Evolutionary conservation across 768 basidiomycete genomes (phyloP).

Genomic region (Pisolithus tinctorius): DNA sequence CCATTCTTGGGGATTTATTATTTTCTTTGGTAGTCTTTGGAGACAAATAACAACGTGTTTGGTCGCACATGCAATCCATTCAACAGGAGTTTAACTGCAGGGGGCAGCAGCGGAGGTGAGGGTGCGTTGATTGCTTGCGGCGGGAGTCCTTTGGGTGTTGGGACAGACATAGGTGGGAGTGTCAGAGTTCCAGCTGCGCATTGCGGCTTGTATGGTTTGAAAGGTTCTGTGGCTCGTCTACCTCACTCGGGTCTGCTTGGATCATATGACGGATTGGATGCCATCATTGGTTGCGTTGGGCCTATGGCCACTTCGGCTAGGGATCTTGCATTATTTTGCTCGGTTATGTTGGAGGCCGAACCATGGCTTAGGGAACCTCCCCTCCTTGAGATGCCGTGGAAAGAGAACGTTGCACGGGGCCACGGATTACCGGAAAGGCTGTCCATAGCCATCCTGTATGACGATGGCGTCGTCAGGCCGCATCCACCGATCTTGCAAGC

Average conservation of each 20-base stretch:
- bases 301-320: slow-evolving; percentile 43
- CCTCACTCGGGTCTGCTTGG: slow-evolving; percentile 45
- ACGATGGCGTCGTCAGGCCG: slow-evolving; percentile 44
- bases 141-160: slow-evolving; percentile 35
- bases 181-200: slow-evolving; percentile 36
- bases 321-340: slow-evolving; percentile 44
- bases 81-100: slow-evolving; percentile 37
- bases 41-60: slow-evolving; percentile 44
- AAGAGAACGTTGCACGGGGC: slow-evolving; percentile 32
- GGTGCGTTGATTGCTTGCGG: slow-evolving; percentile 37
- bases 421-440: slow-evolving; percentile 34
- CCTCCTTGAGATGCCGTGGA: slow-evolving; percentile 47
- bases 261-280: slow-evolving; percentile 49
- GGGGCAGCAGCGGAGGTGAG: slow-evolving; percentile 46
- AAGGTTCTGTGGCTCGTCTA: slow-evolving; percentile 43
- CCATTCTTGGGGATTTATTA: slow-evolving; percentile 4
- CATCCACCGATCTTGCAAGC: slow-evolving; percentile 42
- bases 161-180: slow-evolving; percentile 46
- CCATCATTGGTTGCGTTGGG: slow-evolving; percentile 43
- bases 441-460: slow-evolving; percentile 41
- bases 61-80: slow-evolving; percentile 70
- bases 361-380: slow-evolving; percentile 42
- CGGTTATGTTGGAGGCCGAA: slow-evolving; percentile 37
- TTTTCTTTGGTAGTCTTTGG: slow-evolving; percentile 34
- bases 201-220: slow-evolving; percentile 37